Base-by-base conservation (phyloP, 1,139 yeast genomes). In the Saccharomycopsis hybrid region DNA sequence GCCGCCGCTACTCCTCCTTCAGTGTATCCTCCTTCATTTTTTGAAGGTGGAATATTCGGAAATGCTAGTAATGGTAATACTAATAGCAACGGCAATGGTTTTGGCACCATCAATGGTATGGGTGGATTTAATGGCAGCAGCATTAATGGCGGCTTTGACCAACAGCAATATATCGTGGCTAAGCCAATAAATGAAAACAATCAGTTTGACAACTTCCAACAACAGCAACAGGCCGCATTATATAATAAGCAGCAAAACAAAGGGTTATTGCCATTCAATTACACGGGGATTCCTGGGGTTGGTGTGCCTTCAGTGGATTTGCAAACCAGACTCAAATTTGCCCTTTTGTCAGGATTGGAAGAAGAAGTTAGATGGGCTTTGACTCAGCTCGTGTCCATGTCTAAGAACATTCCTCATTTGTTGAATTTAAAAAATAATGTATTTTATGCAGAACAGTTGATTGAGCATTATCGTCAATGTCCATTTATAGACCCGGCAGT, bases 301-400 rank as follows among this genome's bases (percentile, higher is more conserved):
- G 78, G 78, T 35, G 73, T 70, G 56, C 67, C 70, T 43, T 84
- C 85, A 2, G 70, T 75, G 4, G 73, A 73, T 36, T 72, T 75
- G 49, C 66, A 79, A 59, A 72, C 72, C 41, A 70, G 95, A 49
- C 76, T 85, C 46, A 69, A 72, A 47, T 74, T 85, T 79, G 77
- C 89, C 1, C 74, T 85, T 55, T 72, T 72, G 56, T 74, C 81
- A 3, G 83, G 81, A 1, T 65, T 85, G 31, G 73, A 69, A 37
- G 67, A 72, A 24, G 95, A 85, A 60, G 69, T 80, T 37, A 76
- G 75, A 55, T 84, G 88, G 81, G 85, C 89, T 1, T 65, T 85
- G 46, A 70, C 73, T 40, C 74, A 82, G 5, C 67, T 84, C 55
- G 74, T 85, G 25, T 76, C 77, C 53, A 67, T 78, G 48, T 80